phyloP scores from a whole-genome alignment of 495 filamentous ascomycete genomes.

The Annulohypoxylon maeteangense region DNA sequence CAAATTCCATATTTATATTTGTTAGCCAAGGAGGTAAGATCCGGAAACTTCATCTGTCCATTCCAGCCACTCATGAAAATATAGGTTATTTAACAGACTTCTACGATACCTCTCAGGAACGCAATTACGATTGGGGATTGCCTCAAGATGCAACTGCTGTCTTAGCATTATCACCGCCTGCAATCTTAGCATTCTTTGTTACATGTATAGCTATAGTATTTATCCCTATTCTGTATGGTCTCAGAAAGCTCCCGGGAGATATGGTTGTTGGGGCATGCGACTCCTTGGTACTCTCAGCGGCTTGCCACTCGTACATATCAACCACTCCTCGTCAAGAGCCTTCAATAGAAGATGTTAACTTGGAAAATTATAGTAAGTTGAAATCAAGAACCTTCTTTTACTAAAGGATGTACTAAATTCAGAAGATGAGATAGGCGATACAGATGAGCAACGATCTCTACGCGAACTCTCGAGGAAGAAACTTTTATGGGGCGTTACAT shows the following conservation, averaged over 20 bases:
- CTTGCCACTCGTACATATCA: constrained; percentile 1
- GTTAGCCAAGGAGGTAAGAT: constrained; percentile 22
- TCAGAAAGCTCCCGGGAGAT: not conserved
- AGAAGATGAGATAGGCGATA: not conserved
- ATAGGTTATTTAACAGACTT: not conserved
- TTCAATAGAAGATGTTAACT: not conserved
- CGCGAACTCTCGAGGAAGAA: not conserved
- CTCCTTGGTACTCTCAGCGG: constrained; percentile 12
- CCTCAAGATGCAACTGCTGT: not conserved
- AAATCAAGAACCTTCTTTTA: not conserved
- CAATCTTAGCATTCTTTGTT: constrained; percentile 3
- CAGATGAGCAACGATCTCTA: not conserved
- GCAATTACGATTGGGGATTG: not conserved
- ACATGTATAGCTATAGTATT: not conserved
- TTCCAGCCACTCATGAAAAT: not conserved
- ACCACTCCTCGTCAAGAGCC: too few species aligned
- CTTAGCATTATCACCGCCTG: constrained; percentile 3
- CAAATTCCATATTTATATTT: constrained; percentile 24
- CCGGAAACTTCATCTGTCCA: too few species aligned
- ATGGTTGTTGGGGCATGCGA: constrained; percentile 9
- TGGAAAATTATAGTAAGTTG: not conserved
- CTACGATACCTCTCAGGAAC: not conserved
- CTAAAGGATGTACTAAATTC: not conserved
- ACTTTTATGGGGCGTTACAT: constrained; percentile 6
- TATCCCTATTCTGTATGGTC: constrained; percentile 5